phyloP scores from a whole-genome alignment of 2,329 filamentous ascomycete species.

The Venturia effusa region DNA sequence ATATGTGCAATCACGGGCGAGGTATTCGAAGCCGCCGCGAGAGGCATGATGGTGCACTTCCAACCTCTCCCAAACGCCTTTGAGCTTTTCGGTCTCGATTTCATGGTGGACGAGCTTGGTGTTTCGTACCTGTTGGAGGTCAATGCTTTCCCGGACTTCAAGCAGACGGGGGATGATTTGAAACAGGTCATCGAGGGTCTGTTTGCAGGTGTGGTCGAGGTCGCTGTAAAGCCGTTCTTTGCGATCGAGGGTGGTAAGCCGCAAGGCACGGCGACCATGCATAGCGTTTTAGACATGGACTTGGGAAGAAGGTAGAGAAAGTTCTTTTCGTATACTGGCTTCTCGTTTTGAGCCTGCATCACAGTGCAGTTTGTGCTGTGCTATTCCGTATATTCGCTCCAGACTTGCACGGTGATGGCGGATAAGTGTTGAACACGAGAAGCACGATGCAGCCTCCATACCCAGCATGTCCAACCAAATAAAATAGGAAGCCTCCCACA shows the following conservation, averaged over 20 bases:
- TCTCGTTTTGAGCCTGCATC: background rate
- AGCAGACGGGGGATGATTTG: slow-evolving; percentile 72
- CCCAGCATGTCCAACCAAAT: too few species aligned
- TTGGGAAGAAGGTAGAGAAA: slow-evolving; percentile 25
- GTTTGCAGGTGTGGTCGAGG: slow-evolving; percentile 62
- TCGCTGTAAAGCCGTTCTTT: slow-evolving; percentile 61
- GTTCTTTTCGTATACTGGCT: background rate
- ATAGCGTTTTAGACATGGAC: slow-evolving; percentile 35
- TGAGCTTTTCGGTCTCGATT: slow-evolving; percentile 87
- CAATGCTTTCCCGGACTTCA: slow-evolving; percentile 94
- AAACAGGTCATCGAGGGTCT: slow-evolving; percentile 62
- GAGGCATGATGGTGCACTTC: slow-evolving; percentile 81
- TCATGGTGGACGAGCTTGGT: slow-evolving; percentile 59
- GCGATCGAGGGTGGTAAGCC: slow-evolving; percentile 13
- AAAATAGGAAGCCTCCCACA: too few species aligned
- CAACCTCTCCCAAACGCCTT: slow-evolving; percentile 81
- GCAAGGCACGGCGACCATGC: slow-evolving; percentile 22
- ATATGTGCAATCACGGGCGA: slow-evolving; percentile 66
- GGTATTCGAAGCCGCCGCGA: slow-evolving; percentile 75
- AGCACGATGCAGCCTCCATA: too few species aligned
- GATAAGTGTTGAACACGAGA: too few species aligned
- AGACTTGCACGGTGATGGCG: too few species aligned
- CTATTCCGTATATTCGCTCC: too few species aligned
- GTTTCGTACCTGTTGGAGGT: slow-evolving; percentile 73
- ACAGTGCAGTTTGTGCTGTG: background rate